These are phyloP conservation scores for Micractinium sp. DNA, from an alignment of 139 green algal genomes.

Conservation along the genomic window DNA sequence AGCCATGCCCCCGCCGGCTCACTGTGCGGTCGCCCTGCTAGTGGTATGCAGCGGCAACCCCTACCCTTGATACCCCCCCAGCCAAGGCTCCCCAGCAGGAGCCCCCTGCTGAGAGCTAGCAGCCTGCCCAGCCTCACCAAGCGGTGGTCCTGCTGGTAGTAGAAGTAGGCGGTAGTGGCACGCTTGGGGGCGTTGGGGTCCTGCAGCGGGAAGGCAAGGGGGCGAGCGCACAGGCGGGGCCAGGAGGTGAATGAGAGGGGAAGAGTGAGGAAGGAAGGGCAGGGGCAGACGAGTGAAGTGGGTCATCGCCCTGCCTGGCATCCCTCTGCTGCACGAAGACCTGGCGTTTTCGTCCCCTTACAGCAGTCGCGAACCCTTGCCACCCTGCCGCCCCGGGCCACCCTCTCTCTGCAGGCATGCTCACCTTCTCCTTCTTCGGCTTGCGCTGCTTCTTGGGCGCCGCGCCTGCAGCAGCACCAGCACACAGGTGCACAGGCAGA, in stretches of 20 bases:
- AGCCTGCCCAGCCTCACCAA: conserved; percentile 64
- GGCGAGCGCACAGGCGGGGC: background rate
- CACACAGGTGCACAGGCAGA: background rate
- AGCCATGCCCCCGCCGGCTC: no score
- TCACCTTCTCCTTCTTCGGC: conserved; percentile 49
- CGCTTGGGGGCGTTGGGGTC: conserved; percentile 87
- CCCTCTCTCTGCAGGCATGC: no score
- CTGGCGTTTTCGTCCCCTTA: no score
- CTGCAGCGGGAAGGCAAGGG: conserved; percentile 33
- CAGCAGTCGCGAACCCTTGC: no score
- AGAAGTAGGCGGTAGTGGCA: conserved; percentile 88
- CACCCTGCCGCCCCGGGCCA: no score
- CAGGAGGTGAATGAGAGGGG: no score
- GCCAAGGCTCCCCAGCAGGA: background rate
- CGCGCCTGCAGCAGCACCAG: background rate
- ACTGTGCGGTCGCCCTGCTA: no score
- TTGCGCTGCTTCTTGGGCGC: conserved; percentile 33
- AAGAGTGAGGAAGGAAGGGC: no score
- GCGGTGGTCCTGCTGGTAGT: conserved; percentile 80
- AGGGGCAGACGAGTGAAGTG: no score
- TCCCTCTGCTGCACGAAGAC: no score
- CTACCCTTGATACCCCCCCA: background rate
- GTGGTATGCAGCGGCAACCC: no score
- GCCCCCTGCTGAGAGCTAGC: background rate
- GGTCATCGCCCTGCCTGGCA: no score